Conservation (phyloP, 2,329 filamentous ascomycete species). For the Cadophora gregata region DNA sequence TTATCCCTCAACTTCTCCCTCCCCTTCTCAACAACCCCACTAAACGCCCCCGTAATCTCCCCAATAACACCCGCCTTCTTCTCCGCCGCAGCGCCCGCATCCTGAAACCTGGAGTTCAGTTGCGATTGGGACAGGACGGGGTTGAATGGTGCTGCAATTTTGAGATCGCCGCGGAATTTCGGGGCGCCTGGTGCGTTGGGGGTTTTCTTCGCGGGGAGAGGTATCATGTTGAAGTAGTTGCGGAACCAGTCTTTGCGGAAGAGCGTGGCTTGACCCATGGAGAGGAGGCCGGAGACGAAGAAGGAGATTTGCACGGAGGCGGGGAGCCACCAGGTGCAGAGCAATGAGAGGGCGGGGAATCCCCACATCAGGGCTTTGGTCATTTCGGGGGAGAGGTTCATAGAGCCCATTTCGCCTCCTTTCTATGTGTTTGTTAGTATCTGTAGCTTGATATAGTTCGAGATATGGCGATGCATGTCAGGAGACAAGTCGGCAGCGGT, state of each 20-base stretch:
- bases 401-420: conserved; percentile 56
- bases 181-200: neutral
- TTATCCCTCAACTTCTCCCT: conserved; percentile 42
- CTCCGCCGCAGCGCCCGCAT: neutral
- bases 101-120: conserved; percentile 30
- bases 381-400: conserved; percentile 43
- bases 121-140: conserved; percentile 30
- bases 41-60: conserved; percentile 37
- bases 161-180: conserved; percentile 6
- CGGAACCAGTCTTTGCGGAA: conserved; percentile 51
- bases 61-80: conserved; percentile 8
- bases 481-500: neutral
- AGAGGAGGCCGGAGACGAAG: conserved; percentile 49
- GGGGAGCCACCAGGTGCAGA: conserved; percentile 56
- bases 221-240: conserved; percentile 46
- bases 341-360: conserved; percentile 58
- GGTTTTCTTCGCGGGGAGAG: conserved; percentile 1
- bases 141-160: conserved; percentile 23
- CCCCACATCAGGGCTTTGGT: conserved; percentile 51
- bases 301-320: conserved; percentile 69
- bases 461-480: neutral
- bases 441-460: neutral
- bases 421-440: conserved; percentile 41
- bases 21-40: conserved; percentile 38
- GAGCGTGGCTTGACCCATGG: conserved; percentile 51